Conservation (phyloP, 768 basidiomycete species). For the Leccinum olivaceopallidum region DNA sequence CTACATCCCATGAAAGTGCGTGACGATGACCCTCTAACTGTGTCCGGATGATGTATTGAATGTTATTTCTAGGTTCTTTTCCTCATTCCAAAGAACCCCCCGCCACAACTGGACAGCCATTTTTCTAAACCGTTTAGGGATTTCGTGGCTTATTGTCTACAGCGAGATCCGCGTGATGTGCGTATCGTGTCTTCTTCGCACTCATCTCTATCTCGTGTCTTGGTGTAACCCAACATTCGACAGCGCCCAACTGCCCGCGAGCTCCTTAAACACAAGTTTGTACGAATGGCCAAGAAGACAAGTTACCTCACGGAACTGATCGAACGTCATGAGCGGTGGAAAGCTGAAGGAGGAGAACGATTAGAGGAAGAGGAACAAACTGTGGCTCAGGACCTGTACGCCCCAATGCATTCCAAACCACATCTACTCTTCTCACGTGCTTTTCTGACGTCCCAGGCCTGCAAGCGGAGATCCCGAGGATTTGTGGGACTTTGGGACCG, state of each 20-base stretch:
- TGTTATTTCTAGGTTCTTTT: slow-evolving; percentile 73
- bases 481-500: slow-evolving; percentile 97
- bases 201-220: slow-evolving; percentile 5
- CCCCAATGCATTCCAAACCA: slow-evolving; percentile 2
- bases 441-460: slow-evolving; percentile 38
- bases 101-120: slow-evolving; percentile 84
- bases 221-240: slow-evolving; percentile 19
- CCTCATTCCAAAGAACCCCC: slow-evolving; percentile 97
- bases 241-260: slow-evolving; percentile 95
- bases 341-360: slow-evolving; percentile 59
- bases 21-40: background rate
- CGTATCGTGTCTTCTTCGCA: slow-evolving; percentile 26
- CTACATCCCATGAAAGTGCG: slow-evolving; percentile 98
- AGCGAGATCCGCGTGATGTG: slow-evolving; percentile 91
- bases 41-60: background rate
- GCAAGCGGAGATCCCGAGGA: slow-evolving; percentile 69
- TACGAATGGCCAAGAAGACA: slow-evolving; percentile 93
- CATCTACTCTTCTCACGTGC: background rate
- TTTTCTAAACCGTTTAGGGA: slow-evolving; percentile 95
- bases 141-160: slow-evolving; percentile 90
- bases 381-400: slow-evolving; percentile 63
- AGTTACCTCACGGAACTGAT: slow-evolving; percentile 94
- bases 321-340: slow-evolving; percentile 93
- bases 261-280: slow-evolving; percentile 93
- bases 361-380: slow-evolving; percentile 44